Evolutionary conservation across 2,329 filamentous ascomycete species (phyloP).

Genomic region (Aspergillus tubingensis): DNA sequence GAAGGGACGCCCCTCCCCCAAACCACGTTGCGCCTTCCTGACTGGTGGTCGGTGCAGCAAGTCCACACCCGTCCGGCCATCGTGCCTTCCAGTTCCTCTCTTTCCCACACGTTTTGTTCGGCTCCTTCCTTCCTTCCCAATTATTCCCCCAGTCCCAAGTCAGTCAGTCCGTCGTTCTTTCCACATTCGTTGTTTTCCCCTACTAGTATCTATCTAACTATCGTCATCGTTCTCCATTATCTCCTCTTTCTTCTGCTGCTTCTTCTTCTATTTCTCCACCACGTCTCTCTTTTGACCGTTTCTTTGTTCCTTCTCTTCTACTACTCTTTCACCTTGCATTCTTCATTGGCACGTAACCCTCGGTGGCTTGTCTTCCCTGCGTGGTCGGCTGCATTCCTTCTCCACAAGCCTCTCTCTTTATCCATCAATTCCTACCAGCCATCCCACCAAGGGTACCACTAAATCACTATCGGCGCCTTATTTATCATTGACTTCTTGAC

Average conservation of each 20-base stretch:
- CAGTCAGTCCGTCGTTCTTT: too few species aligned
- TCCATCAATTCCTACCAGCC: background rate
- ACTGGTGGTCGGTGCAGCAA: background rate
- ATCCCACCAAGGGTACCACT: background rate
- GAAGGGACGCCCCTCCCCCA: conserved; percentile 4
- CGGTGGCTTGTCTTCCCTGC: conserved; percentile 3
- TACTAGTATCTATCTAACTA: too few species aligned
- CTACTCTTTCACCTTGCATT: conserved; percentile 1
- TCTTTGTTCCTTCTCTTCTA: conserved; percentile 2
- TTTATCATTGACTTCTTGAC: conserved; percentile 6
- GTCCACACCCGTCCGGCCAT: background rate
- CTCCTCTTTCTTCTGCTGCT: background rate
- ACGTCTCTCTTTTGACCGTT: conserved; percentile 7
- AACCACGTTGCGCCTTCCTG: conserved; percentile 12
- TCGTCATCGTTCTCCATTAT: background rate
- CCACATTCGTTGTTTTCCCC: too few species aligned
- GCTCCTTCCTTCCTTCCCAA: too few species aligned
- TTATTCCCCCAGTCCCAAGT: too few species aligned
- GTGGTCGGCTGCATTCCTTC: background rate
- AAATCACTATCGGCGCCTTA: background rate
- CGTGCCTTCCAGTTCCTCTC: too few species aligned
- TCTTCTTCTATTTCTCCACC: background rate
- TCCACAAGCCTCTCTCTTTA: conserved; percentile 1
- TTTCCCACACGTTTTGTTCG: too few species aligned
- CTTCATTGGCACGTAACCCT: background rate